Conservation (phyloP, 2,329 filamentous ascomycete species). For the Diaporthe caulivora region DNA sequence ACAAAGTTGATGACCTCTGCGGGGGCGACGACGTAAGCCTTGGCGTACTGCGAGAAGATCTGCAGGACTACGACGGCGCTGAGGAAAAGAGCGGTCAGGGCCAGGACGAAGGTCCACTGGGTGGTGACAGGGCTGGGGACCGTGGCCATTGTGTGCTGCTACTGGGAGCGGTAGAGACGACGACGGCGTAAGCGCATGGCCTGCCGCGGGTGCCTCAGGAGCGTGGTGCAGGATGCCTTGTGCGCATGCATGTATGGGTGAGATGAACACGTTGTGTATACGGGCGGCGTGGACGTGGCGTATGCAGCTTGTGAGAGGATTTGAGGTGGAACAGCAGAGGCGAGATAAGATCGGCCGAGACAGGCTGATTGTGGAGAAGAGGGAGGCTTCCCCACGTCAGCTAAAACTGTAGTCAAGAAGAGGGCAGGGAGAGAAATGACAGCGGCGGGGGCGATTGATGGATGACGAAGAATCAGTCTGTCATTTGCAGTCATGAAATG, state of each 20-base stretch:
- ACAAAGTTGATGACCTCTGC: conserved; percentile 69
- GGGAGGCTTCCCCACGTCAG: neutral
- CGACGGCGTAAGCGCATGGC: conserved; percentile 42
- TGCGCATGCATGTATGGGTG: conserved; percentile 23
- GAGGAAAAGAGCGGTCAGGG: conserved; percentile 69
- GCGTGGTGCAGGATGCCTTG: conserved; percentile 38
- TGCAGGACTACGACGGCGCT: conserved; percentile 67
- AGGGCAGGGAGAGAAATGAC: conserved; percentile 2
- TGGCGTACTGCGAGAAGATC: conserved; percentile 63
- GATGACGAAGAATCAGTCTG: conserved; percentile 11
- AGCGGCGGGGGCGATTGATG: neutral
- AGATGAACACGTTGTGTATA: conserved; percentile 28
- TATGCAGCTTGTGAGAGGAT: neutral
- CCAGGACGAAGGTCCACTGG: conserved; percentile 69
- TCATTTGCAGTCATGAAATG: neutral
- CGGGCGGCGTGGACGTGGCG: conserved; percentile 4
- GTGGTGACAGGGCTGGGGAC: conserved; percentile 58
- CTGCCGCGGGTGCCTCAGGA: conserved; percentile 27
- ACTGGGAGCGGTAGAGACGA: conserved; percentile 2
- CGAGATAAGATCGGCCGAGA: conserved; percentile 26
- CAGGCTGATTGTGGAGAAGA: conserved; percentile 6
- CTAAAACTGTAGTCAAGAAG: neutral
- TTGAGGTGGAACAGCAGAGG: conserved; percentile 8
- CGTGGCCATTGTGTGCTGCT: conserved; percentile 62
- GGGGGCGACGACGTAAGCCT: conserved; percentile 70